Base-by-base conservation (phyloP, 164 flowering plant species). In the Litsea cubeba region DNA sequence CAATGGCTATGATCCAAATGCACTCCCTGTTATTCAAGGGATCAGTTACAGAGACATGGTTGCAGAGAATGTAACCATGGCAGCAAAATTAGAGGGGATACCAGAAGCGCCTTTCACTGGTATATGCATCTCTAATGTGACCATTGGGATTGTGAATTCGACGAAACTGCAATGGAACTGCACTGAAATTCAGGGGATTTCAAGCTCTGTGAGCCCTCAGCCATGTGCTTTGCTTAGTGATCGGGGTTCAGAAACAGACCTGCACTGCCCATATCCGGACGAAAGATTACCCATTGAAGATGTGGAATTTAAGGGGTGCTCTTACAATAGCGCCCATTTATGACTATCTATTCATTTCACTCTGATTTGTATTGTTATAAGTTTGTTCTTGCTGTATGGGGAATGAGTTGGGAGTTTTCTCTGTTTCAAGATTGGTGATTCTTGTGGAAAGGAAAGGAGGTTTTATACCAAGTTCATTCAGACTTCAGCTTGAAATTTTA, bases 81-180 rank as follows among this genome's bases (percentile, higher is more conserved):
- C 91, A 0, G 97, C 82, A 17, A 77, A 79, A 5, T 75, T 94
- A 18, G 90, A 76, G 0, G 98, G 98, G 18, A 83, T 94, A 15
- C 22, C 71, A 0, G 71, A 71, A 0, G 84, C 86, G 65, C 85
- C 86, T 0, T 91, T 88, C 51, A 88, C 81, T 0, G 92, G 86
- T 17, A 85, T 92, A 46, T 92, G 97, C 72, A 82, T 92, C n/a
- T 92, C 97, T 8, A 86, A 92, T 83, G 90, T 82, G 32, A 84
- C 83, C 0, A 81, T 93, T 22, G 65, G 65, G 0, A 22, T 87
- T 79, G 69, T 85, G 0, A 24, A 69, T 5, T 72, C 88, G 1
- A 85, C 88, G 84, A 81, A 90, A 62, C 6, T 78, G 49, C 88
- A 68, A 46, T 93, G 98, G 97, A 87, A 82, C 68, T 93, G 98